Evolutionary conservation across 768 basidiomycete species (phyloP), one percentile per base, ranked within the genome.

Genomic region (Lentinula raphanica): DNA sequence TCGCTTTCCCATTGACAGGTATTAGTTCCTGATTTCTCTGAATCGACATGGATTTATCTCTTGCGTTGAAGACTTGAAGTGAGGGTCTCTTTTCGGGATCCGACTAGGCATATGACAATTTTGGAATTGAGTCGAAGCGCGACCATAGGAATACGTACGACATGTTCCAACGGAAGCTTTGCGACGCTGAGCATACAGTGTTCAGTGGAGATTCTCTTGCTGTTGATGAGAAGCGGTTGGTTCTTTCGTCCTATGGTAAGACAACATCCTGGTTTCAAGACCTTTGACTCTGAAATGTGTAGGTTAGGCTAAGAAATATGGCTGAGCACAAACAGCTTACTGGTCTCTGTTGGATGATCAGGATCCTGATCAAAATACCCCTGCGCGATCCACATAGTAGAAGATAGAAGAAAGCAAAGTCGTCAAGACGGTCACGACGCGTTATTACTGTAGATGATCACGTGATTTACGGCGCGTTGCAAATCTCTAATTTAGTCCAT

Each of bases 201-300:
- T 21, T 81, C 72, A 28, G 78, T 75, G 0, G 89, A 91, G 46
- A 92, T 76, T 66, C 82, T 86, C 65, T 84, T 84, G 71, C 76
- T 78, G 59, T 79, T 79, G 46, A 91, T 70, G 3, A 76, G 28
- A 1, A 92, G 71, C 0, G 74, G 73, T 42, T 70, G 69, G 1
- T 76, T 80, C 68, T 81, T 86, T 40, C 90, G 76, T 15, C 88
- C 87, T 0, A 91, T 62, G 0, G 64, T 36, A 58, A 88, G 85
- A 12, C 72, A 73, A 36, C 69, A 76, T 15, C 80, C 79, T 1
- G 86, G 75, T 67, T 86, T 89, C 44, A 92, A 73, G 21, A 90
- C 68, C 65, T 89, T 90, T n/a, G 35, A 35, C 28, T 25, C 51
- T 25, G 23, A 13, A 27, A 5, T 12, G 49, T 13, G 21, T 9